Percentiles rank a stretch among this genome's conserved stretches.
Conservation (phyloP, 345 rosid species). For the Ceriops decandra region DNA sequence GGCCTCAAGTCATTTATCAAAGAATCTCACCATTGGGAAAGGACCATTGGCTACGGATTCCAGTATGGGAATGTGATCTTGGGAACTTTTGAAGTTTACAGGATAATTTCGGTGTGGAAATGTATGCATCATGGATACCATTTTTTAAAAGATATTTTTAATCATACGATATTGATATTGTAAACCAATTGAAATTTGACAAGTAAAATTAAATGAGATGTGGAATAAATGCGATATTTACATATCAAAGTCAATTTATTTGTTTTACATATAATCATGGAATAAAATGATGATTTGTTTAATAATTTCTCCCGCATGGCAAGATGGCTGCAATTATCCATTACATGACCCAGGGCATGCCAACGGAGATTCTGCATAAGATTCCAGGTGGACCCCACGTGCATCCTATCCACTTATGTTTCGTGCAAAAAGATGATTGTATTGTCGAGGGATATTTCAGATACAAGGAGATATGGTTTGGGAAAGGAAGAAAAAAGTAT, state of each 20-base stretch:
- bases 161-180: too few relatives aligned
- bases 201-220: too few relatives aligned
- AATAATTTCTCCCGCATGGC: background rate
- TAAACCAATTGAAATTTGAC: too few relatives aligned
- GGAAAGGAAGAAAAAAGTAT: background rate
- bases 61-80: background rate
- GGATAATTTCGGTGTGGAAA: too few relatives aligned
- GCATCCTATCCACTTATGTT: constrained; percentile 47
- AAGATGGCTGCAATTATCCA: constrained; percentile 27
- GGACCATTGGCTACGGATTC: constrained; percentile 10
- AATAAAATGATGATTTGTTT: too few relatives aligned
- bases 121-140: too few relatives aligned
- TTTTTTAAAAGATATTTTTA: too few relatives aligned
- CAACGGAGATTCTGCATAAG: constrained; percentile 25
- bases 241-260: too few relatives aligned
- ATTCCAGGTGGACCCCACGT: constrained; percentile 40
- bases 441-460: background rate
- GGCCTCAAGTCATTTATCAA: constrained; percentile 2
- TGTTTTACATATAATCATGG: too few relatives aligned
- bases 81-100: background rate
- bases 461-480: background rate
- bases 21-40: constrained; percentile 13
- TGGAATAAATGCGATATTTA: too few relatives aligned
- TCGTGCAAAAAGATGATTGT: constrained; percentile 9
- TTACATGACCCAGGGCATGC: constrained; percentile 9